A percentile compares a stretch with the other conserved stretches of the same genome.
phyloP scores from a whole-genome alignment of 1,284 basidiomycete species.

The Exobasidium rhododendri region DNA sequence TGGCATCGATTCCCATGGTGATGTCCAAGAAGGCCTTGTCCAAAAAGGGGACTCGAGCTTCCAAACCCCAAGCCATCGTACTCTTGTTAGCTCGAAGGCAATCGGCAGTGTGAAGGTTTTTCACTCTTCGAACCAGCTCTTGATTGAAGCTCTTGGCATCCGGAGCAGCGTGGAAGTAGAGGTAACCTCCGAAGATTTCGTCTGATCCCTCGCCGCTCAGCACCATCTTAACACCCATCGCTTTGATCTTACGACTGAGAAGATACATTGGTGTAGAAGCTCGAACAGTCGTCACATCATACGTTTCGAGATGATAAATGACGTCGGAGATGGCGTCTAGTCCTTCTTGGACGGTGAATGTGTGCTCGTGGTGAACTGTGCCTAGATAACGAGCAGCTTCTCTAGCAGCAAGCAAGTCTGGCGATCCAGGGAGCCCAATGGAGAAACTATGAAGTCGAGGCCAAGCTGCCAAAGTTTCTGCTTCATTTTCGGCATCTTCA shows the following conservation, averaged over 20 bases:
- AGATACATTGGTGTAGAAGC: slow-evolving; percentile 98
- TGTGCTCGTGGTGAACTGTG: slow-evolving; percentile 95
- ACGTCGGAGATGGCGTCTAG: slow-evolving; percentile 96
- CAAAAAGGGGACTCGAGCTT: slow-evolving; percentile 97
- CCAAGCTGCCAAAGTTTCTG: slow-evolving; percentile 68
- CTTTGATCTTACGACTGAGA: slow-evolving; percentile 96
- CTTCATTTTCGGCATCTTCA: slow-evolving; percentile 51
- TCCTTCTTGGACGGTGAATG: slow-evolving; percentile 97
- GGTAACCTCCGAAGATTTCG: slow-evolving; percentile 97
- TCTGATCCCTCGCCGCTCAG: slow-evolving; percentile 96
- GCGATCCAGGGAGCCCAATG: slow-evolving; percentile 90
- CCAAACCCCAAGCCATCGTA: slow-evolving; percentile 99
- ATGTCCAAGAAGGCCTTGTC: slow-evolving; percentile 95
- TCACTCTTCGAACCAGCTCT: slow-evolving; percentile 89
- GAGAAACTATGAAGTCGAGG: slow-evolving; percentile 98
- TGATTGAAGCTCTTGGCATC: slow-evolving; percentile 86
- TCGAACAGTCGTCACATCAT: slow-evolving; percentile 96
- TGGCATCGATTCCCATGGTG: slow-evolving; percentile 84
- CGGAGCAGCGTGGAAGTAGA: slow-evolving; percentile 99
- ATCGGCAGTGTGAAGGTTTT: slow-evolving; percentile 96
- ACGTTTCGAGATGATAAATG: slow-evolving; percentile 97
- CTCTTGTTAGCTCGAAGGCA: slow-evolving; percentile 99
- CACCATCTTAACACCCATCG: slow-evolving; percentile 99
- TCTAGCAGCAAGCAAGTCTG: slow-evolving; percentile 88
- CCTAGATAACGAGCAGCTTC: slow-evolving; percentile 92